Conservation (phyloP, 2,329 filamentous ascomycete species). For the Nigrospora oryzae region DNA sequence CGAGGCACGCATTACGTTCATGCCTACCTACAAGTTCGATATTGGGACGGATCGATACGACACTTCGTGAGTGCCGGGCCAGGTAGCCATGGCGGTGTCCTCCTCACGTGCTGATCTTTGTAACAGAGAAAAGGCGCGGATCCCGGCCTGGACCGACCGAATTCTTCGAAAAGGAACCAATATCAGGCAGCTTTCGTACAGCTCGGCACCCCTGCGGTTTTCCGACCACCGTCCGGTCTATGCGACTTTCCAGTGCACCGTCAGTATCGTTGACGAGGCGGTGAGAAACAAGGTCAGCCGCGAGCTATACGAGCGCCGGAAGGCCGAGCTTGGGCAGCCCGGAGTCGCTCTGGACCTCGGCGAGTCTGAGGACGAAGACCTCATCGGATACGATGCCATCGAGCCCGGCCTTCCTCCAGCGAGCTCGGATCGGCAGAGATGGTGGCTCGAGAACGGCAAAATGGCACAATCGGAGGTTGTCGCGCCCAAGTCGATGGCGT, state of each 20-base stretch:
- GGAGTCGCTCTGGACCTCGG: constrained; percentile 46
- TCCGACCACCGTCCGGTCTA: constrained; percentile 97
- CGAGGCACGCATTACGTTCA: constrained; percentile 78
- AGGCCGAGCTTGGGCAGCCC: constrained; percentile 55
- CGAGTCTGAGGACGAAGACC: constrained; percentile 70
- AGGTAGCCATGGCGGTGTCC: constrained; percentile 19
- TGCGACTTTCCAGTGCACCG: constrained; percentile 75
- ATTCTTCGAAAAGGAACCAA: constrained; percentile 80
- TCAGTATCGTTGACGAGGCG: constrained; percentile 71
- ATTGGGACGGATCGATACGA: constrained; percentile 84
- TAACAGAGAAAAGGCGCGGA: constrained; percentile 75
- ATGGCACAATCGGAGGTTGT: constrained; percentile 66
- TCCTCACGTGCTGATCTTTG: neutral
- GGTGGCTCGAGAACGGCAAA: constrained; percentile 63
- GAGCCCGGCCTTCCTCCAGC: constrained; percentile 66
- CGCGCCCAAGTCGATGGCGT: constrained; percentile 50
- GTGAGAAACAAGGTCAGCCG: constrained; percentile 64
- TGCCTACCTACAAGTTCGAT: constrained; percentile 94
- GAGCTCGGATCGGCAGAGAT: constrained; percentile 60
- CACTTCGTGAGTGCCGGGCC: constrained; percentile 56
- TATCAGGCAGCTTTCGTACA: constrained; percentile 75
- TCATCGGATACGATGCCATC: constrained; percentile 74
- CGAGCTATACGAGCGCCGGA: constrained; percentile 65
- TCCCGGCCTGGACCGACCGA: constrained; percentile 95
- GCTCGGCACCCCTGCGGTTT: constrained; percentile 73